Percentiles rank a stretch among this genome's conserved stretches.
Evolutionary conservation across 2,329 filamentous ascomycete genomes (phyloP).

Genomic region (Penicillium sp.): DNA sequence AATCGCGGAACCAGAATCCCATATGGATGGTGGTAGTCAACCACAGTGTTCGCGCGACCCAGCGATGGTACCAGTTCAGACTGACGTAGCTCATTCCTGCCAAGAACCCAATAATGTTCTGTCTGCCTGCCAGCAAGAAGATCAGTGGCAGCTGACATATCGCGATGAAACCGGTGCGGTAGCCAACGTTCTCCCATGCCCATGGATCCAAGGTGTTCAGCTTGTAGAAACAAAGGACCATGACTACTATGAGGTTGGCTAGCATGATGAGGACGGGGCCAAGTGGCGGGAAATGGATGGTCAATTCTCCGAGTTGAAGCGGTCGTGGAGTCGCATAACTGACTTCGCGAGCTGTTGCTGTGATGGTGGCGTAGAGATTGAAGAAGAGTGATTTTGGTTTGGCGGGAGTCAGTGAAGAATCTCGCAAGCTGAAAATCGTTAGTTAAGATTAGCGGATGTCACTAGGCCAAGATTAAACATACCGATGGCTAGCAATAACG

Average conservation of each 20-base stretch:
- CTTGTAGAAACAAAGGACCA: constrained; percentile 59
- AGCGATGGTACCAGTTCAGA: constrained; percentile 55
- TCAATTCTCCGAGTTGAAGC: constrained; percentile 34
- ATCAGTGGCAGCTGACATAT: constrained; percentile 57
- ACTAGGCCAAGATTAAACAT: constrained; percentile 9
- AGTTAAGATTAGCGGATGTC: background rate
- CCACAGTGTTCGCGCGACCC: constrained; percentile 53
- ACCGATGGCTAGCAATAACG: constrained; percentile 53
- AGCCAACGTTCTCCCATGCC: constrained; percentile 58
- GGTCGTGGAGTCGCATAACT: constrained; percentile 48
- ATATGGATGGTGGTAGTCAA: constrained; percentile 56
- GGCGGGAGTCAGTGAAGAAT: constrained; percentile 47
- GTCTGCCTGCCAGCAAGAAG: constrained; percentile 56
- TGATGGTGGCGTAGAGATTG: constrained; percentile 52
- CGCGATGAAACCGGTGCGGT: constrained; percentile 55
- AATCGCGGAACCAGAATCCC: constrained; percentile 55
- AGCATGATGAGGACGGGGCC: constrained; percentile 39
- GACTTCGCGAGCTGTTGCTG: constrained; percentile 55
- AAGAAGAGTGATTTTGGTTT: constrained; percentile 55
- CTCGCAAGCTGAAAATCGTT: constrained; percentile 44
- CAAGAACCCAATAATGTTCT: constrained; percentile 53
- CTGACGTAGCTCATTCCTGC: constrained; percentile 52
- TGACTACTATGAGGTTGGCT: constrained; percentile 50
- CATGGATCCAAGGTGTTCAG: constrained; percentile 52
- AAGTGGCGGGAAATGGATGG: constrained; percentile 40